Evolutionary conservation across 2,329 filamentous ascomycete genomes (phyloP).

Genomic region (Colletotrichum cereale): DNA sequence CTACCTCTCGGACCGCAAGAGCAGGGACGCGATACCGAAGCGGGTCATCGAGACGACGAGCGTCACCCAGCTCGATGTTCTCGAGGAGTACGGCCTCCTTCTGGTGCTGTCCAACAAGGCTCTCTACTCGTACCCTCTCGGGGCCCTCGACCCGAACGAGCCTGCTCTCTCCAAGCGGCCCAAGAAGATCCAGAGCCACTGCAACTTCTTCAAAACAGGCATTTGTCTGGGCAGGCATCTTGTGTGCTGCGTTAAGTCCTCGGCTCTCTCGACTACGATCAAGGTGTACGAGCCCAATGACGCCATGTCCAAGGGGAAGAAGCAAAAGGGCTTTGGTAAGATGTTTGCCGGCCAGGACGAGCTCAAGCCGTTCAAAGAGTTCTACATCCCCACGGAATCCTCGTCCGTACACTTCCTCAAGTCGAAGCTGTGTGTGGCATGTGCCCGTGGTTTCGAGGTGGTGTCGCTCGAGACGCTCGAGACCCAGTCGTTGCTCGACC

Average conservation of each 20-base stretch:
- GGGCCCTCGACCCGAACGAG: conserved; percentile 88
- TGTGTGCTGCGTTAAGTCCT: conserved; percentile 96
- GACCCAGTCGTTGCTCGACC: conserved; percentile 95
- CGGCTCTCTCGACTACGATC: conserved; percentile 92
- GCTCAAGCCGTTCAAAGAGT: conserved; percentile 97
- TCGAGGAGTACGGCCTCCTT: conserved; percentile 94
- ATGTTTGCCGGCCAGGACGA: conserved; percentile 98
- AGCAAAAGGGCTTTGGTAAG: conserved; percentile 94
- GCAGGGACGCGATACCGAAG: conserved; percentile 83
- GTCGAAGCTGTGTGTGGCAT: conserved; percentile 96
- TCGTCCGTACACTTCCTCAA: conserved; percentile 98
- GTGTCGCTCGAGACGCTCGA: conserved; percentile 98
- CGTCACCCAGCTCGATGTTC: conserved; percentile 94
- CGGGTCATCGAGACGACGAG: conserved; percentile 87
- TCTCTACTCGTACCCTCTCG: conserved; percentile 87
- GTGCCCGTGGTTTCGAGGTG: conserved; percentile 95
- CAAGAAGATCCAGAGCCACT: conserved; percentile 96
- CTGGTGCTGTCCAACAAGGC: conserved; percentile 95
- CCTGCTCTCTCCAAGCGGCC: conserved; percentile 84
- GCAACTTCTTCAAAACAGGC: conserved; percentile 98
- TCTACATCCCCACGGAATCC: conserved; percentile 98
- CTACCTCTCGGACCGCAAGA: conserved; percentile 90
- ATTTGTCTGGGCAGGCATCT: conserved; percentile 94
- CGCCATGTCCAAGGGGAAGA: conserved; percentile 91
- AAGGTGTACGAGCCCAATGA: conserved; percentile 99